These are phyloP conservation scores for Hymenoscyphus scutula DNA, from an alignment of 2,329 filamentous ascomycete genomes.

Conservation along the genomic window DNA sequence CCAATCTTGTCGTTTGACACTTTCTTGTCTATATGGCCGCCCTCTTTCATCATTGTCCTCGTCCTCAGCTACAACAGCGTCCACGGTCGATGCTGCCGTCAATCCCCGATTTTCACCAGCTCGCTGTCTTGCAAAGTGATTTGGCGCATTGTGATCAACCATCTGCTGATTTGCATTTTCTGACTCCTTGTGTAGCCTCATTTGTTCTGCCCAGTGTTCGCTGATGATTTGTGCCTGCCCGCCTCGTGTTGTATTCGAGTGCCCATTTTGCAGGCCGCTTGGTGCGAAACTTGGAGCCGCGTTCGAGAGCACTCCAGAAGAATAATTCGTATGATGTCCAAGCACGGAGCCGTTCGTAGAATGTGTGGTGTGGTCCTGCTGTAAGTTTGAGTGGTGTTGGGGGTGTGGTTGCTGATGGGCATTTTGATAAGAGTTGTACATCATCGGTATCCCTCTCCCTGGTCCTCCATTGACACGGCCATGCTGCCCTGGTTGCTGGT, in stretches of 20 bases:
- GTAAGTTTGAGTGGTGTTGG: constrained; percentile 60
- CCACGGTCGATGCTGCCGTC: constrained; percentile 43
- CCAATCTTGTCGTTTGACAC: constrained; percentile 77
- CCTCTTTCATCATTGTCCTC: constrained; percentile 54
- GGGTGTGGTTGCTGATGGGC: constrained; percentile 53
- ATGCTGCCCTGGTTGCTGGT: constrained; percentile 66
- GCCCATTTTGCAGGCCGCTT: constrained; percentile 56
- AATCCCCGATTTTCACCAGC: constrained; percentile 66
- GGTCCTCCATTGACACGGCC: constrained; percentile 72
- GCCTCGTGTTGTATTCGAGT: constrained; percentile 47
- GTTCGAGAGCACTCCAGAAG: constrained; percentile 62
- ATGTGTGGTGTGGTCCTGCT: constrained; percentile 56
- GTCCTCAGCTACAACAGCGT: constrained; percentile 44
- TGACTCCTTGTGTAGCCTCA: constrained; percentile 75
- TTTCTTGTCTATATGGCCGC: constrained; percentile 63
- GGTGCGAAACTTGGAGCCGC: constrained; percentile 56
- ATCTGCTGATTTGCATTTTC: constrained; percentile 71
- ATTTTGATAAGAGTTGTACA: constrained; percentile 64
- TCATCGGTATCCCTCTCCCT: constrained; percentile 60
- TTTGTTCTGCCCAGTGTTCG: constrained; percentile 84
- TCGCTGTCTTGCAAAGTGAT: constrained; percentile 71
- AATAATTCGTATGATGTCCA: constrained; percentile 59
- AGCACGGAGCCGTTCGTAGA: constrained; percentile 55
- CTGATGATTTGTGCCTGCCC: constrained; percentile 53
- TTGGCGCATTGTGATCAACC: constrained; percentile 61